phyloP scores from a whole-genome alignment of 2,329 filamentous ascomycete genomes.

The Coniochaeta ligniaria region DNA sequence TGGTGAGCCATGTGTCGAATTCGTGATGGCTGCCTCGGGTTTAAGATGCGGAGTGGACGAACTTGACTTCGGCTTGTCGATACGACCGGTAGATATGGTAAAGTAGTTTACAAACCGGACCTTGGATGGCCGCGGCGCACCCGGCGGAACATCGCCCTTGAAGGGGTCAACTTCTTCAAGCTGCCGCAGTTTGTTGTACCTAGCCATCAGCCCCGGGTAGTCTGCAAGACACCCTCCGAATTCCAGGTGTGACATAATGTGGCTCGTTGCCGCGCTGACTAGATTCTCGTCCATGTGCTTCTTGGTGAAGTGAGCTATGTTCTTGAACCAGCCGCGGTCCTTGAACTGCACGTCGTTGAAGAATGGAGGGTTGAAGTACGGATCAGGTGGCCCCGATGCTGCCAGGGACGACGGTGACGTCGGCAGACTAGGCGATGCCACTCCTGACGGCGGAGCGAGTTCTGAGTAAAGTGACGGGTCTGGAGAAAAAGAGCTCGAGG shows the following conservation, averaged over 20 bases:
- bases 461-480: conserved; percentile 18
- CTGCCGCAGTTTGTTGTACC: conserved; percentile 63
- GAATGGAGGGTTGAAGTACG: conserved; percentile 70
- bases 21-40: conserved; percentile 5
- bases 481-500: conserved; percentile 12
- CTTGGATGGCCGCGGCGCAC: conserved; percentile 34
- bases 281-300: conserved; percentile 71
- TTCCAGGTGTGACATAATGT: conserved; percentile 74
- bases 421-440: conserved; percentile 9
- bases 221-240: conserved; percentile 79
- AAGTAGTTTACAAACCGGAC: conserved; percentile 87
- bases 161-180: conserved; percentile 65
- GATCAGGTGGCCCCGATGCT: conserved; percentile 30
- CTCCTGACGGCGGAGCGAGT: conserved; percentile 13
- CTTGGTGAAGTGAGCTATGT: conserved; percentile 67
- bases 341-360: conserved; percentile 65
- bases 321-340: conserved; percentile 62
- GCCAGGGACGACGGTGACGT: conserved; percentile 10
- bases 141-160: conserved; percentile 23
- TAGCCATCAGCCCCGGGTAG: conserved; percentile 57
- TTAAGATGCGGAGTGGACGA: conserved; percentile 5
- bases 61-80: conserved; percentile 37
- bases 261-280: conserved; percentile 60
- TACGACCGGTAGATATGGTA: conserved; percentile 71
- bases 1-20: neutral